These are phyloP conservation scores for Fusarium xylarioides DNA, from an alignment of 2,329 filamentous ascomycete genomes.

Conservation along the genomic window DNA sequence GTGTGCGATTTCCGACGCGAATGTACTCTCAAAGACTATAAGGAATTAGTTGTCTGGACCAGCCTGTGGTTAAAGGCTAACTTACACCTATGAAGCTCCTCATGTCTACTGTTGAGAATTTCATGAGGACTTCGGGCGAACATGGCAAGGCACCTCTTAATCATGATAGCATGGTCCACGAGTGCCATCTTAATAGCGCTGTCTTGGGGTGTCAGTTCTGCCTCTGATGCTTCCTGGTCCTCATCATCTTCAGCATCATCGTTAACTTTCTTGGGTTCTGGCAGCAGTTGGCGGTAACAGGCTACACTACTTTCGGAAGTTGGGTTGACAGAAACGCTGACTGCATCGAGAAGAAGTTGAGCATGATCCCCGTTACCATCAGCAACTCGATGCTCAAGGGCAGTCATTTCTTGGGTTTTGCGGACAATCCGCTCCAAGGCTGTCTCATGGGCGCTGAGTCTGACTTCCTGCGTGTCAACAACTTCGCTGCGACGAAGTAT, in stretches of 20 bases:
- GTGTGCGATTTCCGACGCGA: constrained; percentile 71
- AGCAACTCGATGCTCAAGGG: constrained; percentile 76
- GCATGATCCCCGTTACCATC: constrained; percentile 78
- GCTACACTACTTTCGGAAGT: constrained; percentile 79
- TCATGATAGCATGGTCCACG: constrained; percentile 86
- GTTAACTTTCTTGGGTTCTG: constrained; percentile 57
- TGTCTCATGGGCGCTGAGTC: constrained; percentile 81
- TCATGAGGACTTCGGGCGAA: constrained; percentile 72
- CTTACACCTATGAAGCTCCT: constrained; percentile 73
- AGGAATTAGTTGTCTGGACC: constrained; percentile 27
- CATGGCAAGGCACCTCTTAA: constrained; percentile 80
- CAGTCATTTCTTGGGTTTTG: constrained; percentile 86
- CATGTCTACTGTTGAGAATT: constrained; percentile 63
- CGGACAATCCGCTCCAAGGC: constrained; percentile 88
- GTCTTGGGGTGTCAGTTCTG: constrained; percentile 69
- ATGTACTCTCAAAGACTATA: constrained; percentile 68
- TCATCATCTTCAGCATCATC: constrained; percentile 52
- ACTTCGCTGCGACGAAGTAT: constrained; percentile 91
- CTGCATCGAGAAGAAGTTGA: constrained; percentile 75
- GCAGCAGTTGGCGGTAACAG: constrained; percentile 79
- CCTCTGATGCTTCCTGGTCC: constrained; percentile 54
- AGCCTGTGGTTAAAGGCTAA: constrained; percentile 31
- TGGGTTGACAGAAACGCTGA: constrained; percentile 80
- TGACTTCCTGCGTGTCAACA: constrained; percentile 70
- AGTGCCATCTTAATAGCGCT: constrained; percentile 85